A percentile compares a stretch with the other conserved stretches of the same genome.
Conservation (phyloP, 208 protist species). For the Jaenimonas drosophilae region DNA sequence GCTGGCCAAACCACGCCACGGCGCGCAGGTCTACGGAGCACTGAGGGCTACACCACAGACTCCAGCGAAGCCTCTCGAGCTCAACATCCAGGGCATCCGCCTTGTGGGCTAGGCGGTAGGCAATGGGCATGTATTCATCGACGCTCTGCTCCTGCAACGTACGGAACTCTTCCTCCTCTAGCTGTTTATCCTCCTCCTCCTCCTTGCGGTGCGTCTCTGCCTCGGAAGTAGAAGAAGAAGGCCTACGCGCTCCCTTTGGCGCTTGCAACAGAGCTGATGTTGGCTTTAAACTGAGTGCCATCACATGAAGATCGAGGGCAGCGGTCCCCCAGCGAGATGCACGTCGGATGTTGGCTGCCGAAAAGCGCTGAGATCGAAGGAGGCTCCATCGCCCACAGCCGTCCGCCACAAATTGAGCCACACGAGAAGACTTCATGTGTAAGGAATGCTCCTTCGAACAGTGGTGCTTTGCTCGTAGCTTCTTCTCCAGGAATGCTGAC, state of each 20-base stretch:
- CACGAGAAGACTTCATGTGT: too few species aligned
- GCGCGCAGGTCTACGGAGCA: background rate
- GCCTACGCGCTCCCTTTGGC: slow-evolving; percentile 5
- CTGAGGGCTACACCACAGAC: slow-evolving; percentile 10
- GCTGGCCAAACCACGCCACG: background rate
- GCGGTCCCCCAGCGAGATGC: too few species aligned
- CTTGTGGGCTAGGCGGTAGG: slow-evolving; percentile 34
- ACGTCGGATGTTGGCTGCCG: too few species aligned
- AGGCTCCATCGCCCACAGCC: too few species aligned
- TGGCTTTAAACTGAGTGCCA: too few species aligned
- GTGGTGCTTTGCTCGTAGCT: too few species aligned
- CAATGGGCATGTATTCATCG: slow-evolving; percentile 38
- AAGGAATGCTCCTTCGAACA: too few species aligned
- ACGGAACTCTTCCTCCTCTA: slow-evolving; percentile 75
- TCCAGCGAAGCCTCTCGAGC: slow-evolving; percentile 43
- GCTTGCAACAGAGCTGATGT: too few species aligned
- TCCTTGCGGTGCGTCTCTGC: slow-evolving; percentile 13
- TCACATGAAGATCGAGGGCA: too few species aligned
- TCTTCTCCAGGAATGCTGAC: too few species aligned
- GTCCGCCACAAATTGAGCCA: too few species aligned
- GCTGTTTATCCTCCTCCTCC: slow-evolving; percentile 31
- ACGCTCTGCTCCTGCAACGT: slow-evolving; percentile 17
- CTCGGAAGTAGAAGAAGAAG: background rate
- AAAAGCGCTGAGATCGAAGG: too few species aligned
- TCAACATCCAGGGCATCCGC: slow-evolving; percentile 53